Conservation (phyloP, 164 flowering plant genomes). For the Platanus orientalis region DNA sequence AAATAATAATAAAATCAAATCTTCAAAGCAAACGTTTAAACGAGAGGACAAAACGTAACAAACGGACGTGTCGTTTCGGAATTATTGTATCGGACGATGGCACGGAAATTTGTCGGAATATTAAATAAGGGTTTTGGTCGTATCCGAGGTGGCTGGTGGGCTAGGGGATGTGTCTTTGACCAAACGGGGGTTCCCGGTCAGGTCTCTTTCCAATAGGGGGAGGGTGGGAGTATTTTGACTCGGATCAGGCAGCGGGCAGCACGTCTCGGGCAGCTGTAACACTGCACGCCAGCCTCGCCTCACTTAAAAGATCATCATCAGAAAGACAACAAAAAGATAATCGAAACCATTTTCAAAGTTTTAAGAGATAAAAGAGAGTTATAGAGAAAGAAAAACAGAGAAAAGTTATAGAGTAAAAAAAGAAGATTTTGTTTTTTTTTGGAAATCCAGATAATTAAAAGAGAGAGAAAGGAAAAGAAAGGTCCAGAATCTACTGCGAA, state of each 20-base stretch:
- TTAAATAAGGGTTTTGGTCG: constrained; percentile 10
- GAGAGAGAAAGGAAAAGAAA: not conserved
- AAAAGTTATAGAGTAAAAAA: not conserved
- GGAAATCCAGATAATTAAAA: not conserved
- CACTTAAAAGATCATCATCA: constrained; percentile 20
- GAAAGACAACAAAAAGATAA: constrained; percentile 26
- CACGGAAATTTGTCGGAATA: constrained; percentile 3
- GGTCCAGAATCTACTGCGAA: constrained; percentile 5
- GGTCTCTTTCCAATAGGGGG: constrained; percentile 12
- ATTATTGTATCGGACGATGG: not conserved
- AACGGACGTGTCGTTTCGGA: not conserved
- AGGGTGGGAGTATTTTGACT: constrained; percentile 9
- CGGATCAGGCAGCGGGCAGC: constrained; percentile 21
- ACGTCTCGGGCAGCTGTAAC: constrained; percentile 20
- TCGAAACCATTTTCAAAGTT: constrained; percentile 12
- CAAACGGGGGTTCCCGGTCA: constrained; percentile 9
- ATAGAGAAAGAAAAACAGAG: not conserved
- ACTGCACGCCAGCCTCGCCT: constrained; percentile 27
- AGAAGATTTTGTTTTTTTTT: too few relatives aligned
- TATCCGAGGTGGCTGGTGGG: constrained; percentile 12
- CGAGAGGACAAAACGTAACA: too few relatives aligned
- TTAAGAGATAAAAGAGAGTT: constrained; percentile 1
- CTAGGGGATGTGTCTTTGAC: constrained; percentile 8
- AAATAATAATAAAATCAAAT: too few relatives aligned
- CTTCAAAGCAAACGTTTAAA: too few relatives aligned